Conservation (phyloP, 176 grass and related monocot species). For the Hordeum marinum region DNA sequence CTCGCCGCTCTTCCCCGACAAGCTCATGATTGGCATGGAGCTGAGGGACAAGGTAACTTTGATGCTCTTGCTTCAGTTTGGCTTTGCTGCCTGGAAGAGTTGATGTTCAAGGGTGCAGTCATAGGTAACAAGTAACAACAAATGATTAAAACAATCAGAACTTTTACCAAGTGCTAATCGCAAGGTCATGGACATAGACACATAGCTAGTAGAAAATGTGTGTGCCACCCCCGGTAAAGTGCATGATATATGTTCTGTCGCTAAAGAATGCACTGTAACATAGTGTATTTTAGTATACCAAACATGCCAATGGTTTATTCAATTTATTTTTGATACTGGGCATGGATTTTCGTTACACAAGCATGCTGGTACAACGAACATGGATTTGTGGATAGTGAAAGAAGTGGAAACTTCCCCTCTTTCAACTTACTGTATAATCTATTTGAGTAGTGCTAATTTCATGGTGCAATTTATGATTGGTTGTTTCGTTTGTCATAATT, state of each 20-base stretch:
- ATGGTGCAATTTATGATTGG: neutral
- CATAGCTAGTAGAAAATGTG: neutral
- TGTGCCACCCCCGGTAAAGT: neutral
- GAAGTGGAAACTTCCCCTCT: neutral
- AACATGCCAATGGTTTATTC: neutral
- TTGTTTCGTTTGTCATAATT: neutral
- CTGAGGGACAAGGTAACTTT: conserved; percentile 74
- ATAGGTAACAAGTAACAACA: neutral
- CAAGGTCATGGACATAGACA: neutral
- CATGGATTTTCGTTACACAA: neutral
- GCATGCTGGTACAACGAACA: neutral
- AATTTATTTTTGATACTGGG: neutral
- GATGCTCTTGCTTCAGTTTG: neutral
- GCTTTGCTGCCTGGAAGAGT: neutral
- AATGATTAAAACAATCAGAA: neutral
- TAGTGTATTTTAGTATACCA: neutral
- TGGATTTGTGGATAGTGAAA: neutral
- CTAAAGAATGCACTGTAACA: neutral
- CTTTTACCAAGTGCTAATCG: neutral
- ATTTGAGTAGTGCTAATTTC: neutral
- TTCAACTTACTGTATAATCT: neutral
- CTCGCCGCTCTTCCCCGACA: conserved; percentile 71
- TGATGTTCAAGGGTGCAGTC: neutral
- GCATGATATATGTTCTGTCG: too few relatives aligned
- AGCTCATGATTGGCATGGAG: conserved; percentile 97